A percentile compares a stretch with the other conserved stretches of the same genome.
These are phyloP conservation scores for Exserohilum rostratum DNA, from an alignment of 2,329 filamentous ascomycete genomes.

Conservation along the genomic window DNA sequence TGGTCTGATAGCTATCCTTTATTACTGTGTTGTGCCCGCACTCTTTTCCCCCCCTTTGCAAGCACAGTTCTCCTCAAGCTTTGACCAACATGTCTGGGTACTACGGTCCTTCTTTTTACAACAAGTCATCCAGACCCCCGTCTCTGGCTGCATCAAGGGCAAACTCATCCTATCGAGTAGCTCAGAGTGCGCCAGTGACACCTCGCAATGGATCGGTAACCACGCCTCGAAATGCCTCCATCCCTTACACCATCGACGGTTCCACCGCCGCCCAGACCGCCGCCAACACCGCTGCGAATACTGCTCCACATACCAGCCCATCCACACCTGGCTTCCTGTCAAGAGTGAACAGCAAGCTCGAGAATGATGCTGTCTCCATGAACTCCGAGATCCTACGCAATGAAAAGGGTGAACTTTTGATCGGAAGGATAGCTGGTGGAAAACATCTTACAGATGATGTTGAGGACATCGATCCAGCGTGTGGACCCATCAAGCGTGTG, in stretches of 20 bases:
- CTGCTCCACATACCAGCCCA: constrained; percentile 16
- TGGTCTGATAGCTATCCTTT: not conserved
- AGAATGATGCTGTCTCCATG: constrained; percentile 10
- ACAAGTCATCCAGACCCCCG: constrained; percentile 14
- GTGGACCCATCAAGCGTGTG: constrained; percentile 31
- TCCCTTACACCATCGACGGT: constrained; percentile 15
- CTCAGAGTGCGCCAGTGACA: constrained; percentile 18
- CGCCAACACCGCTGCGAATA: constrained; percentile 21
- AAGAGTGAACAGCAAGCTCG: constrained; percentile 21
- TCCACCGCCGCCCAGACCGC: constrained; percentile 18
- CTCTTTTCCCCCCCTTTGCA: constrained; percentile 4
- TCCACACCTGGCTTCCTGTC: constrained; percentile 19
- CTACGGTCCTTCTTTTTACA: constrained; percentile 24
- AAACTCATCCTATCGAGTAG: constrained; percentile 18
- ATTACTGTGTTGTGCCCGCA: not conserved
- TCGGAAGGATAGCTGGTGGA: constrained; percentile 32
- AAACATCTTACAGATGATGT: constrained; percentile 28
- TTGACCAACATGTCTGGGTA: constrained; percentile 21
- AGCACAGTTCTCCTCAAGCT: not conserved
- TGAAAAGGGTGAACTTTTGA: constrained; percentile 31
- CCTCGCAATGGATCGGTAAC: constrained; percentile 20
- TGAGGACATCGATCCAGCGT: constrained; percentile 32
- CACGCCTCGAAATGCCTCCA: constrained; percentile 20
- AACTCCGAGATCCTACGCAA: constrained; percentile 27
- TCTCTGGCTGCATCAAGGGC: constrained; percentile 23